A percentile compares a stretch with the other conserved stretches of the same genome.
Conservation (phyloP, 2,329 filamentous ascomycete genomes). For the Nothophoma quercina region DNA sequence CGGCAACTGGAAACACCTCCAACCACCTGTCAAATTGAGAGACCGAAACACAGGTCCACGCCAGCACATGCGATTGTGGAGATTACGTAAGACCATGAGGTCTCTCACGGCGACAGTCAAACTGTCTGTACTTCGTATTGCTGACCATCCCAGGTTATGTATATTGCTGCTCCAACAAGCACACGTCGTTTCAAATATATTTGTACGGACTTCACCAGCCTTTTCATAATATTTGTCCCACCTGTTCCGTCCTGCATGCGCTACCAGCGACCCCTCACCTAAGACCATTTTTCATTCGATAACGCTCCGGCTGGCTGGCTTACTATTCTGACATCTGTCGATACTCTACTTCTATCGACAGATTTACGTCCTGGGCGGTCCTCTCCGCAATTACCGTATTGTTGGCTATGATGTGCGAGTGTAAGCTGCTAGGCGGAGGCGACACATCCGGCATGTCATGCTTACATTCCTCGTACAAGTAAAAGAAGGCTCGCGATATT, state of each 20-base stretch:
- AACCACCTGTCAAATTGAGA: constrained; percentile 1
- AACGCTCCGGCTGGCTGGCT: too few relatives aligned
- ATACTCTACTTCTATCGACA: too few relatives aligned
- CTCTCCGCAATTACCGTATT: too few relatives aligned
- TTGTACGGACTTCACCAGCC: too few relatives aligned
- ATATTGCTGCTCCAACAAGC: too few relatives aligned
- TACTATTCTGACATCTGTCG: too few relatives aligned
- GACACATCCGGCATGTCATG: neutral
- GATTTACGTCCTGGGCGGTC: too few relatives aligned
- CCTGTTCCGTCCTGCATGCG: neutral
- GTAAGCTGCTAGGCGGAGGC: too few relatives aligned
- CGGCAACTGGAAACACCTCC: constrained; percentile 9
- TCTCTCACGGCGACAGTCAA: neutral
- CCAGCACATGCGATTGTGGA: constrained; percentile 6
- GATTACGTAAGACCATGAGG: neutral
- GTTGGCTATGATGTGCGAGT: too few relatives aligned
- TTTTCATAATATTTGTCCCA: too few relatives aligned
- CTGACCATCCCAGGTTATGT: neutral
- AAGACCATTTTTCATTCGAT: too few relatives aligned
- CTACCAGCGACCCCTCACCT: neutral
- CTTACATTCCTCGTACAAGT: neutral
- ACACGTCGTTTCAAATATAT: neutral
- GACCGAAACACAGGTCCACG: neutral
- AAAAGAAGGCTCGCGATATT: neutral
- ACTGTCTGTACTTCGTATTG: neutral